Conservation (phyloP, 2,329 filamentous ascomycete species). For the Fusarium gaditjirri region DNA sequence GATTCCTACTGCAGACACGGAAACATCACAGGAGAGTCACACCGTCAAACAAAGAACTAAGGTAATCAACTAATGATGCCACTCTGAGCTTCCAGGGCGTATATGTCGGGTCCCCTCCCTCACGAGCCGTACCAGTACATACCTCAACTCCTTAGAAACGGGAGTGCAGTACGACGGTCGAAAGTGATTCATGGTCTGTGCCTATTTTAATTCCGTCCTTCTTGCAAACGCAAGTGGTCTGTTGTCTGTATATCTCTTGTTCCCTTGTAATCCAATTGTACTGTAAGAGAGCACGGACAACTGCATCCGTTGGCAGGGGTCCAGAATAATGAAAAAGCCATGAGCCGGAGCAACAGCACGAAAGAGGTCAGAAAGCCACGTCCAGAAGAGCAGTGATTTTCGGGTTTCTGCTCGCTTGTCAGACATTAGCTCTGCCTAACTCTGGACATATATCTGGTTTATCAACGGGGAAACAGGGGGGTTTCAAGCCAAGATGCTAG, state of each 20-base stretch:
- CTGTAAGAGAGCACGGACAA: constrained; percentile 33
- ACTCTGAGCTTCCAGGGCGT: constrained; percentile 27
- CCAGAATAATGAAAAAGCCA: constrained; percentile 8
- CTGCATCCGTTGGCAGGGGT: constrained; percentile 31
- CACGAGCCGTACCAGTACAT: background rate
- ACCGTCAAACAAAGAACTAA: constrained; percentile 15
- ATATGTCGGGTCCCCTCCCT: constrained; percentile 3
- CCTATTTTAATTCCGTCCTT: constrained; percentile 29
- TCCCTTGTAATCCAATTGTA: constrained; percentile 29
- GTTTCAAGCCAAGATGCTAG: constrained; percentile 14
- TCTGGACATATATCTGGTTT: constrained; percentile 9
- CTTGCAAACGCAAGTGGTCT: constrained; percentile 13
- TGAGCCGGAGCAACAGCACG: constrained; percentile 10
- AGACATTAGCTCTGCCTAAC: background rate
- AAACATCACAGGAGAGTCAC: constrained; percentile 18
- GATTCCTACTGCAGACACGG: constrained; percentile 1
- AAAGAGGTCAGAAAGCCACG: constrained; percentile 28
- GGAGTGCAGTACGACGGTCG: constrained; percentile 7
- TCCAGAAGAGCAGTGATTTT: constrained; percentile 35
- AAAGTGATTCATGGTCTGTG: constrained; percentile 31
- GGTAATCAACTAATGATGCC: constrained; percentile 16
- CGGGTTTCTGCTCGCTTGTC: background rate
- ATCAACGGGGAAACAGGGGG: constrained; percentile 16
- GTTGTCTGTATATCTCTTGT: constrained; percentile 14
- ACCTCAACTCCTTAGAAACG: constrained; percentile 10